Conservation (phyloP, 1,284 basidiomycete species). For the Papiliotrema terrestris region DNA sequence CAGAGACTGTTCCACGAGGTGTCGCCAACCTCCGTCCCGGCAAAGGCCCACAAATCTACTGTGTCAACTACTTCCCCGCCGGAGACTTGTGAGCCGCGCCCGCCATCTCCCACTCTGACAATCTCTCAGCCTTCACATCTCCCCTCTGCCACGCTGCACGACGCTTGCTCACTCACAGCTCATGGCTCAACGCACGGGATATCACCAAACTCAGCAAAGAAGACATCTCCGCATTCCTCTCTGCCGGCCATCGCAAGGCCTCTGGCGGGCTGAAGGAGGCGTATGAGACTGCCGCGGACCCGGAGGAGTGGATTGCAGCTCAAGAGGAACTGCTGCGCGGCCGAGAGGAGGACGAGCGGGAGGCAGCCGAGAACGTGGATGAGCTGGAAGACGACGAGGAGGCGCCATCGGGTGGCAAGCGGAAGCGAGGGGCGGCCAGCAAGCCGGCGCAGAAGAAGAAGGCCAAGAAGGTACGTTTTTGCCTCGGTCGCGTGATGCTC, state of each 20-base stretch:
- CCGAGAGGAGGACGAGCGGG: conserved; percentile 59
- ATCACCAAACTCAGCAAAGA: conserved; percentile 71
- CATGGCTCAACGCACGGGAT: conserved; percentile 80
- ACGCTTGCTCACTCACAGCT: conserved; percentile 45
- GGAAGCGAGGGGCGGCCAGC: conserved; percentile 50
- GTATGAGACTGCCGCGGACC: conserved; percentile 80
- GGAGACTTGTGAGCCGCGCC: conserved; percentile 80
- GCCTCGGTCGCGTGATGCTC: background rate
- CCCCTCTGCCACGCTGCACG: background rate
- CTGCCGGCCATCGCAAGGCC: conserved; percentile 64
- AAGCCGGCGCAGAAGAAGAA: conserved; percentile 54
- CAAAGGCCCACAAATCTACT: conserved; percentile 30
- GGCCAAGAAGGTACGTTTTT: conserved; percentile 51
- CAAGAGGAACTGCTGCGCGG: conserved; percentile 56
- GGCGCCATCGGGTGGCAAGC: conserved; percentile 55
- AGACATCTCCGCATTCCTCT: conserved; percentile 81
- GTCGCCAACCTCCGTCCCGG: conserved; percentile 32
- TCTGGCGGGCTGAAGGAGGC: conserved; percentile 70
- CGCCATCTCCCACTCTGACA: background rate
- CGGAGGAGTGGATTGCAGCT: conserved; percentile 60
- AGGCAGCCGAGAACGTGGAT: conserved; percentile 59
- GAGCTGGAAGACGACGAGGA: conserved; percentile 57
- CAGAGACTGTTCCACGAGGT: conserved; percentile 31
- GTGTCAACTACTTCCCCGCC: conserved; percentile 50
- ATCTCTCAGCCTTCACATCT: background rate